Conservation (phyloP, 2,329 filamentous ascomycete genomes). For the Colletotrichum euphorbiae region DNA sequence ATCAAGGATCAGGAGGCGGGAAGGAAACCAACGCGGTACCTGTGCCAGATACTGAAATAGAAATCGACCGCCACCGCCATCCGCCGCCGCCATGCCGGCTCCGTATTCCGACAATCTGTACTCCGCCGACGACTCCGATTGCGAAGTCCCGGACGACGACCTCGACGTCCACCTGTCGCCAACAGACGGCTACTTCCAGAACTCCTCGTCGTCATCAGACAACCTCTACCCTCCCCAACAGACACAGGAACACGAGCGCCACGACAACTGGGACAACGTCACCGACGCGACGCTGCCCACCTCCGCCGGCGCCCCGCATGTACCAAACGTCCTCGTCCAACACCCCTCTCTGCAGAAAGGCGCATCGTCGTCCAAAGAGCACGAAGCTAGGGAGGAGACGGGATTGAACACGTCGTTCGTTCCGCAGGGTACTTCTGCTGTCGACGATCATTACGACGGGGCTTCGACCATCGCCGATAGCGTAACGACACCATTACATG, state of each 20-base stretch:
- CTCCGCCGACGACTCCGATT: constrained; percentile 36
- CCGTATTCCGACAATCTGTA: constrained; percentile 55
- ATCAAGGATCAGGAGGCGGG: constrained; percentile 21
- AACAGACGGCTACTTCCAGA: constrained; percentile 64
- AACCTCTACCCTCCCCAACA: constrained; percentile 42
- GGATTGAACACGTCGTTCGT: constrained; percentile 45
- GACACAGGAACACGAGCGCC: constrained; percentile 13
- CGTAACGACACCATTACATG: constrained; percentile 34
- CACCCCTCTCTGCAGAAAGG: constrained; percentile 58
- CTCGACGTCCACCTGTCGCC: constrained; percentile 53
- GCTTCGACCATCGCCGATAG: constrained; percentile 32
- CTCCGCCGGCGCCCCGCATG: constrained; percentile 54
- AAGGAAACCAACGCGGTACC: background rate
- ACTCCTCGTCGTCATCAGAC: constrained; percentile 48
- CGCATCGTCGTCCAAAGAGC: constrained; percentile 52
- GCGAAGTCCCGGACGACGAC: constrained; percentile 43
- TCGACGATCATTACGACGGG: constrained; percentile 24
- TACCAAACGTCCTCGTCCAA: constrained; percentile 61
- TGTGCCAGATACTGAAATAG: constrained; percentile 33
- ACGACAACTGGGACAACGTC: constrained; percentile 31
- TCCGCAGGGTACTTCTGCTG: constrained; percentile 22
- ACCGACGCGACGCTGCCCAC: constrained; percentile 42
- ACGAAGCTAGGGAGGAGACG: constrained; percentile 57
- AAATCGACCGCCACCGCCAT: constrained; percentile 13
- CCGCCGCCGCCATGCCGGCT: constrained; percentile 53